Evolutionary conservation across 257 asterid species (phyloP).

Genomic region (Linderniella brevidens): DNA sequence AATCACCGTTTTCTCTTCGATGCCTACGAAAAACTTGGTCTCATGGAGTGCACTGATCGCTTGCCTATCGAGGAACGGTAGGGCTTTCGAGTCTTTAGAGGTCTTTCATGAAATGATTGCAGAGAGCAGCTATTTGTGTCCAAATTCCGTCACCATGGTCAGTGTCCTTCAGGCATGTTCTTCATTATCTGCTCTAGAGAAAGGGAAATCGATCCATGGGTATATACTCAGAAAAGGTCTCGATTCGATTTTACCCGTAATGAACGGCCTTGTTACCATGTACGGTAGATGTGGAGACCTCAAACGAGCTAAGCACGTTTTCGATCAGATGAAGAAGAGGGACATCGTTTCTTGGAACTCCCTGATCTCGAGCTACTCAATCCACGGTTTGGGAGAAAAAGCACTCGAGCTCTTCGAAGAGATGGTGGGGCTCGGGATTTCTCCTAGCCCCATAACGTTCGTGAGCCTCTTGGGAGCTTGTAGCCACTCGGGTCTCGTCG

Average conservation of each 20-base stretch:
- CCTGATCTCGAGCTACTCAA: slow-evolving; percentile 57
- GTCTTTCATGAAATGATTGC: slow-evolving; percentile 54
- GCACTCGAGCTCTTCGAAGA: slow-evolving; percentile 41
- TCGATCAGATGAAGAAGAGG: slow-evolving; percentile 44
- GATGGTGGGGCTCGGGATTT: slow-evolving; percentile 42
- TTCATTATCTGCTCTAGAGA: slow-evolving; percentile 63
- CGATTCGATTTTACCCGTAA: slow-evolving; percentile 59
- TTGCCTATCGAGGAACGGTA: slow-evolving; percentile 57
- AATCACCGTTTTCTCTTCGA: slow-evolving; percentile 27
- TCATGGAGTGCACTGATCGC: slow-evolving; percentile 93
- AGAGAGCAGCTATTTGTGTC: slow-evolving; percentile 29
- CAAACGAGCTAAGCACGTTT: slow-evolving; percentile 32
- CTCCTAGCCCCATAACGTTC: slow-evolving; percentile 64
- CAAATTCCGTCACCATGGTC: slow-evolving; percentile 90
- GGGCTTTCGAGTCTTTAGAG: slow-evolving; percentile 50
- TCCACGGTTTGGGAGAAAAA: slow-evolving; percentile 56
- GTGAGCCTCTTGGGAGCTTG: slow-evolving; percentile 83
- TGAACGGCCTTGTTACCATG: slow-evolving; percentile 66
- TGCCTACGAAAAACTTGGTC: slow-evolving; percentile 63
- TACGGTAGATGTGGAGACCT: slow-evolving; percentile 74
- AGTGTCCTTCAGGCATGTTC: slow-evolving; percentile 87
- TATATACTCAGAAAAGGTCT: slow-evolving; percentile 72
- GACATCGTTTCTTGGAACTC: slow-evolving; percentile 84
- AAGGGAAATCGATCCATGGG: slow-evolving; percentile 73
- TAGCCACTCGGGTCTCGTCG: slow-evolving; percentile 81